Evolutionary conservation across 2,329 filamentous ascomycete genomes (phyloP).

Genomic region (Ceratocystis variospora): DNA sequence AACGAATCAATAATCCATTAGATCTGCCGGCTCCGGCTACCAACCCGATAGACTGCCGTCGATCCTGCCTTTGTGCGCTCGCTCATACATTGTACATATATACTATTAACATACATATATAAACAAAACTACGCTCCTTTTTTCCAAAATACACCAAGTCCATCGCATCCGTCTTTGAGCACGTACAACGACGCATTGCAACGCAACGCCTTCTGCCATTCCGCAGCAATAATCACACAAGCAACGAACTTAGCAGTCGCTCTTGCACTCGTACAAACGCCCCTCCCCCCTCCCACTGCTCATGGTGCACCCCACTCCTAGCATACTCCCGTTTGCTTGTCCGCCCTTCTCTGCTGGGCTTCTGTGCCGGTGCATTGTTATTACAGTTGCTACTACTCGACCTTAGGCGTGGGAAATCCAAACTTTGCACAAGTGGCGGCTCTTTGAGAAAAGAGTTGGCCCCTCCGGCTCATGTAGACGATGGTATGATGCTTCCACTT

Average conservation of each 20-base stretch:
- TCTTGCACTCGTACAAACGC: background rate
- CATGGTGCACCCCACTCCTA: background rate
- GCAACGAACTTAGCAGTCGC: too few species aligned
- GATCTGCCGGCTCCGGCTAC: background rate
- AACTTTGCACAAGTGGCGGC: slow-evolving; percentile 4
- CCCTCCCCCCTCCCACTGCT: background rate
- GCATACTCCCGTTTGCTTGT: background rate
- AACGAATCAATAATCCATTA: background rate
- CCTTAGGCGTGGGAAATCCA: background rate
- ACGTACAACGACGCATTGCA: background rate
- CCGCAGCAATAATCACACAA: background rate
- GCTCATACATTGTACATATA: background rate
- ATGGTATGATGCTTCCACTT: slow-evolving; percentile 18
- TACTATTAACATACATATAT: slow-evolving; percentile 1
- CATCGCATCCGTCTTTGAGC: too few species aligned
- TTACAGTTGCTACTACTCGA: slow-evolving; percentile 7
- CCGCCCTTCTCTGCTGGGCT: background rate
- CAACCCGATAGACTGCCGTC: background rate
- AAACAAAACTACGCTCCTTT: background rate
- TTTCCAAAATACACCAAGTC: background rate
- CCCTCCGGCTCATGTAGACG: slow-evolving; percentile 17
- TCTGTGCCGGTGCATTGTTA: background rate
- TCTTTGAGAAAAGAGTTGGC: slow-evolving; percentile 17
- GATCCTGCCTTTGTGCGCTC: background rate
- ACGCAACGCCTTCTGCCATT: background rate